phyloP scores from a whole-genome alignment of 2,329 filamentous ascomycete genomes.

The Pseudohalonectria lignicola region DNA sequence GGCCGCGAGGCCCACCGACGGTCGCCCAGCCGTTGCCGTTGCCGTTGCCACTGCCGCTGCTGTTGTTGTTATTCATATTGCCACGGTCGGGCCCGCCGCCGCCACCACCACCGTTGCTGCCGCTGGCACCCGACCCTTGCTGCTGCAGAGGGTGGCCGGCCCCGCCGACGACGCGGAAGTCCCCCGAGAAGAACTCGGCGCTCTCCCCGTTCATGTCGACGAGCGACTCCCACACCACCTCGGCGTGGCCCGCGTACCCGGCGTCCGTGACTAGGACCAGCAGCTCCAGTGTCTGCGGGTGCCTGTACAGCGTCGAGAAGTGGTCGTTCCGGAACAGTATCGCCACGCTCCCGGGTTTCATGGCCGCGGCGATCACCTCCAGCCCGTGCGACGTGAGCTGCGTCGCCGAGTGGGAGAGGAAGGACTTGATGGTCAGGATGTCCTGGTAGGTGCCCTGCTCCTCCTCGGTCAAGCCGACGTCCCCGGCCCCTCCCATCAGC shows the following conservation, averaged over 20 bases:
- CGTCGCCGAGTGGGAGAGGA: slow-evolving; percentile 69
- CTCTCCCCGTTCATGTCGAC: slow-evolving; percentile 77
- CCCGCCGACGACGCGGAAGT: slow-evolving; percentile 77
- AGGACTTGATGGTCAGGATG: slow-evolving; percentile 72
- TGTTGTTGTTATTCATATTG: slow-evolving; percentile 33
- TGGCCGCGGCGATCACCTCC: slow-evolving; percentile 56
- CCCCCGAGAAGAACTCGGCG: slow-evolving; percentile 78
- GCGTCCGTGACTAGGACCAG: slow-evolving; percentile 86
- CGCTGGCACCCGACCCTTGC: slow-evolving; percentile 4
- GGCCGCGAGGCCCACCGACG: slow-evolving; percentile 24
- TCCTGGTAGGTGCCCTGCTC: slow-evolving; percentile 79
- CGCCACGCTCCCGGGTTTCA: slow-evolving; percentile 68
- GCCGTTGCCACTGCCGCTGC: slow-evolving; percentile 13
- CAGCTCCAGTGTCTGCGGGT: slow-evolving; percentile 65
- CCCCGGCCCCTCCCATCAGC: slow-evolving; percentile 34
- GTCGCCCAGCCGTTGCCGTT: slow-evolving; percentile 43
- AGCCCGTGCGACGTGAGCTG: slow-evolving; percentile 80
- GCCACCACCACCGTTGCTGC: slow-evolving; percentile 8
- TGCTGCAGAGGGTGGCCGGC: slow-evolving; percentile 8
- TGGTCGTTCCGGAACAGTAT: slow-evolving; percentile 97
- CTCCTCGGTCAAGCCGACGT: slow-evolving; percentile 50
- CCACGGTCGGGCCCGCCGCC: not conserved
- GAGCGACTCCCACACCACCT: slow-evolving; percentile 93
- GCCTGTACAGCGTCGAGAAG: slow-evolving; percentile 87
- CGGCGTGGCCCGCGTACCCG: slow-evolving; percentile 76